phyloP scores from a whole-genome alignment of 345 rosid species.

The Cardiospermum halicacabum region DNA sequence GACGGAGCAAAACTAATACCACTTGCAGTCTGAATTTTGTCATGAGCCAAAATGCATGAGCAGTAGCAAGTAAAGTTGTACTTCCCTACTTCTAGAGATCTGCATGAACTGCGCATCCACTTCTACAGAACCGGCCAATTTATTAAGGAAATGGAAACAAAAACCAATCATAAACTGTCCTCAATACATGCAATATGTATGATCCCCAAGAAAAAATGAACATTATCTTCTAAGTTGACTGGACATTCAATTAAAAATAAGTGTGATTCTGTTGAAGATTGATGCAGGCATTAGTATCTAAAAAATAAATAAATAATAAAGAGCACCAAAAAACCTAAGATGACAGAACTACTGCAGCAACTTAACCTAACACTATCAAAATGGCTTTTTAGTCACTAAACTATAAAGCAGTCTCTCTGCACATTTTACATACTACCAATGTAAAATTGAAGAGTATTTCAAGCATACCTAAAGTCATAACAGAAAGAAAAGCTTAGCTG shows the following conservation, averaged over 20 bases:
- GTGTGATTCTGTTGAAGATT: not conserved
- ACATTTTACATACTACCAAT: not conserved
- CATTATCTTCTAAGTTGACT: not conserved
- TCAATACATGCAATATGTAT: not conserved
- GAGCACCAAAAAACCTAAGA: not conserved
- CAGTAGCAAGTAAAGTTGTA: slow-evolving; percentile 70
- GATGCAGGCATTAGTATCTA: not conserved
- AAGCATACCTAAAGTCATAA: not conserved
- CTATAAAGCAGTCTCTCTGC: not conserved
- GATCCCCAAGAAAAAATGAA: not conserved
- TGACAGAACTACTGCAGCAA: not conserved
- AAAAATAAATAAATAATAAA: no score
- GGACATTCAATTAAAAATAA: not conserved
- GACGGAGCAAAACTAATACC: slow-evolving; percentile 34
- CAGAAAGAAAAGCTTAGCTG: not conserved
- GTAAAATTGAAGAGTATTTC: not conserved
- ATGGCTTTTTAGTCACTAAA: no score
- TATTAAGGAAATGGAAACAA: slow-evolving; percentile 6
- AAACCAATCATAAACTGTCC: not conserved
- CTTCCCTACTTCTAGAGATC: slow-evolving; percentile 92
- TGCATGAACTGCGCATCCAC: slow-evolving; percentile 48
- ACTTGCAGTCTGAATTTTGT: slow-evolving; percentile 80
- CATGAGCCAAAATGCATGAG: slow-evolving; percentile 75
- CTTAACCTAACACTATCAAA: not conserved
- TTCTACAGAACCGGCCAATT: slow-evolving; percentile 26